Base-by-base conservation (phyloP, 495 filamentous ascomycete genomes). In the Clavariopsis aquatica region DNA sequence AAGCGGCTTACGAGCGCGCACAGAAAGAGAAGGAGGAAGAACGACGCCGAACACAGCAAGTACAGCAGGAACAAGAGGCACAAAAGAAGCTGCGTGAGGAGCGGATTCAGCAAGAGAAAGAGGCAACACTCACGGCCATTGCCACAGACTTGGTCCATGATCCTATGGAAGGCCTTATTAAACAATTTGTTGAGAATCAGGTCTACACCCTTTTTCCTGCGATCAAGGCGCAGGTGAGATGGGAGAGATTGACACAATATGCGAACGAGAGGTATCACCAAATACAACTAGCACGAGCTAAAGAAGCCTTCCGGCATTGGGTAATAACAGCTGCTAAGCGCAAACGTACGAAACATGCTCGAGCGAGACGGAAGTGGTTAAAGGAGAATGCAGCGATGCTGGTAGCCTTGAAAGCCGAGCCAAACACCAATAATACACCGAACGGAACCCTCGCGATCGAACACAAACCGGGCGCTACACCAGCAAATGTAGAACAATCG, bases 141-240 rank as follows among this genome's bases (percentile, higher is more conserved):
- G 31, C 64, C 2, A 36, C 17, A 8, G 20, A 52, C 23, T 8
- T 63, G 1, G 17, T 64, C 28, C 9, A 52, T 5, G 64, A 64
- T 12, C 58, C 58, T 17, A 20, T 22, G 8, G 19, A 55, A 17
- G 59, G 59, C 36, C 26, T 70, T 27, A 9, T 70, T 12, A n/a
- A 52, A 26, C 58, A 67, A 28, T 70, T 34, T 38, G 27, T 60
- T 19, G 66, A 69, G 29, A 17, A 60, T 34, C 20, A 53, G n/a
- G 36, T 60, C n/a, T 1, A 57, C 23, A 29, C 9, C 12, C 47
- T 53, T 7, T 26, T 49, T 13, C 8, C 9, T 8, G 26, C 60
- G 47, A 31, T 55, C 15, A n/a, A 27, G 24, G 36, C 34, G 22
- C 22, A 60, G 17, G 17, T 57, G 29, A 6, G 53, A 45, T 28